Base-by-base conservation (phyloP, 163 green algal species). In the Scenedesmus sp. region DNA sequence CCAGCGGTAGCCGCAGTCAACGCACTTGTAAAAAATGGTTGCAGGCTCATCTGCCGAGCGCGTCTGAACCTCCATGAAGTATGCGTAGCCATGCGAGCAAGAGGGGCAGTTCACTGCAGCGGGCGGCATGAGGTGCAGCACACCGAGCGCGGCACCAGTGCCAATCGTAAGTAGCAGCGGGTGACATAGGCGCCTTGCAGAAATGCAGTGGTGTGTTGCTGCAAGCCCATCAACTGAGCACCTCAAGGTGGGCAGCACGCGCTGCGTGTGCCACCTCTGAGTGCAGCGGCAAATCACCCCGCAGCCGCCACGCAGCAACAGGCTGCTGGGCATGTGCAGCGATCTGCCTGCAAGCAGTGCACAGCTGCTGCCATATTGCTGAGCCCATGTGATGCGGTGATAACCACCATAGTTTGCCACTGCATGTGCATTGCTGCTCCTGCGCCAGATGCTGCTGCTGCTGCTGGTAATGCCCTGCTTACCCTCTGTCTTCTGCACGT, bases 41-140 rank as follows among this genome's bases (percentile, higher is more conserved):
- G 98, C 97, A 7, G 98, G 97, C 94, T 99, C 98, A 85, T 99
- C 98, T 33, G 98, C 98, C 15, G 97, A 99, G 13, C 98, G 91
- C 0, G 95, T 99, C 91, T 99, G 98, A 33, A 99, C 96, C 93
- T 99, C 97, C 93, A 97, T 97, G 86, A 99, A 99, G 93, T 98
- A 99, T 0, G 98, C 98, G 86, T 98, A 83, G 26, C 94, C 90
- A 91, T 98, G 93, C 7, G 61, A 51, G 91, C 98, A 99, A 73
- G 97, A 96, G 30, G 95, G 93, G 89, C 98, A 99, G 24, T 89
- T 94, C 24, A 86, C 97, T 98, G 96, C 95, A 92, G 51, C 7
- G 43, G 5, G 61, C 10, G 20, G 33, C 56, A 20, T 13, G 24
- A 24, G 16, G 26, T 18, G 80, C 24, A 59, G 33, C 22, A 83